Conservation (phyloP, 495 filamentous ascomycete genomes). For the Copromyces sp. region DNA sequence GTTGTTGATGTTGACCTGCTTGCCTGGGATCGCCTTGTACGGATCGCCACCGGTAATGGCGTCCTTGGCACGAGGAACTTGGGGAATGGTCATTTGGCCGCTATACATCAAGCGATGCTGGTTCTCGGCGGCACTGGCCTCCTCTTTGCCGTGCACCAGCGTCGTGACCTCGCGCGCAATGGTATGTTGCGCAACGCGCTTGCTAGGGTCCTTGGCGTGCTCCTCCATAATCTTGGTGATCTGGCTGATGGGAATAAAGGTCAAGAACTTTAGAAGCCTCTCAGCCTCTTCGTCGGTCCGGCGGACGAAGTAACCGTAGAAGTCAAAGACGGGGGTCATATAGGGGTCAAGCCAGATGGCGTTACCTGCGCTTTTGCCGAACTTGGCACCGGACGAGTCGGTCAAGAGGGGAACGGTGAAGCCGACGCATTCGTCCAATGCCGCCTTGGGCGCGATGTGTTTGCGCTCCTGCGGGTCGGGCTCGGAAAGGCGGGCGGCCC, state of each 20-base stretch:
- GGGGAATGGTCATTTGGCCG: neutral
- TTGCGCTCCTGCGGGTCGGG: constrained; percentile 19
- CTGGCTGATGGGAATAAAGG: constrained; percentile 62
- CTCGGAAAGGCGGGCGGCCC: constrained; percentile 51
- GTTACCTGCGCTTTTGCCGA: constrained; percentile 92
- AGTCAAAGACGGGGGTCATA: constrained; percentile 70
- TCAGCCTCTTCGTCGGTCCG: constrained; percentile 70
- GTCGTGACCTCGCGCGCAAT: constrained; percentile 72
- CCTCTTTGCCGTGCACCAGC: constrained; percentile 59
- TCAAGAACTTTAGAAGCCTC: constrained; percentile 79
- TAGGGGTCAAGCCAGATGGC: constrained; percentile 84
- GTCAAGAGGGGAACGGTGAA: constrained; percentile 87
- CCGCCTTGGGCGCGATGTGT: constrained; percentile 12
- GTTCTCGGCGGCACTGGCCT: constrained; percentile 44
- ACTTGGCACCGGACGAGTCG: constrained; percentile 74
- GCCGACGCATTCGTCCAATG: constrained; percentile 55
- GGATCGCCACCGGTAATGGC: neutral
- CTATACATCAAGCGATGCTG: constrained; percentile 50
- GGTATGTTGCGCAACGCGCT: constrained; percentile 67
- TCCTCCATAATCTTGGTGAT: constrained; percentile 56
- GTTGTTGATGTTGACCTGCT: constrained; percentile 37
- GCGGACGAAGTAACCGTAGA: constrained; percentile 83
- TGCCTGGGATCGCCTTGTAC: constrained; percentile 6
- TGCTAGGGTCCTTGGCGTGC: constrained; percentile 54
- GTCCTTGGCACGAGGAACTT: neutral